Evolutionary conservation across 176 grass and related monocot genomes (phyloP), one percentile per base, ranked within the genome.

Genomic region (Paspalum notatum): DNA sequence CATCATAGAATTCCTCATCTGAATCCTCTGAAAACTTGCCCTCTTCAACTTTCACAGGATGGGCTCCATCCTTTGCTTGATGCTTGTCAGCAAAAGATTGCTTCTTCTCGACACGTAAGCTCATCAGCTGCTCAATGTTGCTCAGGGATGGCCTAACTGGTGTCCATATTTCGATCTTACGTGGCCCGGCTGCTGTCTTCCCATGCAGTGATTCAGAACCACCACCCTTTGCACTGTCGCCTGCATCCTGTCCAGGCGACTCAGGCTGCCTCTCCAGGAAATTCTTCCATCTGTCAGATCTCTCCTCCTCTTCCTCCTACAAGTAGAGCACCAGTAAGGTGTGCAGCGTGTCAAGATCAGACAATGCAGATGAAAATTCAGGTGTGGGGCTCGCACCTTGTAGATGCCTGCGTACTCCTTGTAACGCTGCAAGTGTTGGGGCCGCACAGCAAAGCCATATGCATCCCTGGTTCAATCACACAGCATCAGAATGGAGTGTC

Each of bases 221-320:
- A 4, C 38, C 74, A 74, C 24, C 62, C 74, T 38, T 69, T 18
- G 55, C 64, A 71, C 66, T 77, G 13, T 71, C 71, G 52, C 48
- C 65, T 50, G 78, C 37, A 47, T 79, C 86, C 76, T 87, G 81
- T 44, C 74, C 82, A 40, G 85, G 72, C 0, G 68, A 52, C 46
- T 83, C 82, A 4, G 82, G 59, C 62, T 93, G 91, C 71, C 82
- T 88, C 86, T 90, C 91, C 44, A 99, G 85, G 73, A 99, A 99
- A 79, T 83, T 80, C 32, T 88, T 96, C 97, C 97, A 99, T 90
- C 89, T 91, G 82, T 96, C 97, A 45, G 93, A 95, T 87, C 97
- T 99, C 97, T 99, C 97, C 85, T 99, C 93, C 78, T 99, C 97
- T 65, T 99, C 97, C 84, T 96, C 93, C 97, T 99, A 83, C 39